phyloP scores from a whole-genome alignment of 164 flowering plant genomes.

The Sextonia rubra region DNA sequence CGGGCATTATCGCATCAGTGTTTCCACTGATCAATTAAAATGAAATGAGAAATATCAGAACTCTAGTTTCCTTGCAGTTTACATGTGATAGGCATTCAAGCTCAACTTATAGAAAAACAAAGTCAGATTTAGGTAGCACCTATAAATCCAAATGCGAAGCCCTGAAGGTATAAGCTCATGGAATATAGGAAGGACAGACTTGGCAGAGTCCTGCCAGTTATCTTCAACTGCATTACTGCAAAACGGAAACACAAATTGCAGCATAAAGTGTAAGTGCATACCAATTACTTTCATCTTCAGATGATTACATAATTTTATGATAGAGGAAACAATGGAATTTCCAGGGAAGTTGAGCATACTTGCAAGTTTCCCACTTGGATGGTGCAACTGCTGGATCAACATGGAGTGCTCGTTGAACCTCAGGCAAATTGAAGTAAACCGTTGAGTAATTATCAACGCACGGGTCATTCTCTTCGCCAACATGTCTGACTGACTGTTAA shows the following conservation, averaged over 20 bases:
- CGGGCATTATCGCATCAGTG: constrained; percentile 89
- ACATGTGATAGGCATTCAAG: background rate
- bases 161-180: constrained; percentile 68
- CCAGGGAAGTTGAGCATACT: constrained; percentile 25
- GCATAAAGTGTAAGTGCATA: background rate
- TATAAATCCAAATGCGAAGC: constrained; percentile 93
- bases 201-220: constrained; percentile 82
- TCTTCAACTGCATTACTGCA: constrained; percentile 53
- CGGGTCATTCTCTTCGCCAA: constrained; percentile 75
- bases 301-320: too few relatives aligned
- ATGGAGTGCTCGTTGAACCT: constrained; percentile 92
- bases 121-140: constrained; percentile 37
- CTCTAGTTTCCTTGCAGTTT: background rate
- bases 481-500: constrained; percentile 44
- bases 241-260: constrained; percentile 8
- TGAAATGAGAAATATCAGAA: background rate
- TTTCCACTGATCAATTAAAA: constrained; percentile 66
- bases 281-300: background rate
- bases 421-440: constrained; percentile 76
- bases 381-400: constrained; percentile 59
- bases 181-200: constrained; percentile 62
- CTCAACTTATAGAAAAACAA: background rate
- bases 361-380: constrained; percentile 85
- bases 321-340: too few relatives aligned
- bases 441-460: constrained; percentile 86